Conservation (phyloP, 2,329 filamentous ascomycete genomes). For the Colletotrichum tropicicola region DNA sequence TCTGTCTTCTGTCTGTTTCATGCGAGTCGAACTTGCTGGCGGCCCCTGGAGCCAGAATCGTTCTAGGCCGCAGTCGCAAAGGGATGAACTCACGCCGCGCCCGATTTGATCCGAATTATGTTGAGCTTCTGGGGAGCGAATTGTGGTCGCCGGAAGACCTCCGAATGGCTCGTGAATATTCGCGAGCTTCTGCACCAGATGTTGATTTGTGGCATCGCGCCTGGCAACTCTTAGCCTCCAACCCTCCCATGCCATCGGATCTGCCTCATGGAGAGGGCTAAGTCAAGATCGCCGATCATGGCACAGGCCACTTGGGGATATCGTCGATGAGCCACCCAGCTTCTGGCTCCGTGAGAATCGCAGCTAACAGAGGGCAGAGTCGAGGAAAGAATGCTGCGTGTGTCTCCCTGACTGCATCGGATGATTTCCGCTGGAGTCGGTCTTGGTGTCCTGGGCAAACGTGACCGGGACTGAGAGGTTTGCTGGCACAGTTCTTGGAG, state of each 20-base stretch:
- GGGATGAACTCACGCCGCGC: neutral
- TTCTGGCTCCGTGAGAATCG: neutral
- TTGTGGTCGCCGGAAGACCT: neutral
- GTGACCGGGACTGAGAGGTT: neutral
- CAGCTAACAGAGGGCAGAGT: neutral
- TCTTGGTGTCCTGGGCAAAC: neutral
- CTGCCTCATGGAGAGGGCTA: neutral
- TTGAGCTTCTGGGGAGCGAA: neutral
- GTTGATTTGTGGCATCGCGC: neutral
- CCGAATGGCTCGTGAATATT: neutral
- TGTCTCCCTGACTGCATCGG: neutral
- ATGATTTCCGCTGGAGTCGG: neutral
- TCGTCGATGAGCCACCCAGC: neutral
- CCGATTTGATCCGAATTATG: neutral
- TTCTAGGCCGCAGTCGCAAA: neutral
- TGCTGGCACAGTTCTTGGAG: neutral
- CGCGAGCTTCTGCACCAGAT: neutral
- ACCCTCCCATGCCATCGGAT: neutral
- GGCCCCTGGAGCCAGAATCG: neutral
- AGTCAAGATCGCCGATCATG: slow-evolving; percentile 1
- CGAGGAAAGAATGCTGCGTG: neutral
- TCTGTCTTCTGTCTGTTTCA: neutral
- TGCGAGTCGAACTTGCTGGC: neutral
- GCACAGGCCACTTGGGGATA: neutral
- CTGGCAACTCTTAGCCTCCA: neutral